Evolutionary conservation across 2,329 filamentous ascomycete genomes (phyloP).

Genomic region (Fusarium haematococcum): DNA sequence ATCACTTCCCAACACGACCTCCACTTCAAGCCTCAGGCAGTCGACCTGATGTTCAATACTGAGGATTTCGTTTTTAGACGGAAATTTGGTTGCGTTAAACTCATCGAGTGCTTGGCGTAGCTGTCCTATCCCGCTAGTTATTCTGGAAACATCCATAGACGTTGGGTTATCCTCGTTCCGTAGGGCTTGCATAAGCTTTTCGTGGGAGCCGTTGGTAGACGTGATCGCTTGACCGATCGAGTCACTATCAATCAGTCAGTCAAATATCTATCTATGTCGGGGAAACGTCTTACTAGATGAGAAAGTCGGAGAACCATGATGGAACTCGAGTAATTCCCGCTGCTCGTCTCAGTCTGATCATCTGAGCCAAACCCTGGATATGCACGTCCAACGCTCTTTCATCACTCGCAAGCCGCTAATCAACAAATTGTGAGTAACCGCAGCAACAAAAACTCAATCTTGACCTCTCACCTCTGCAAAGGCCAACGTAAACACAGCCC

Average conservation of each 20-base stretch:
- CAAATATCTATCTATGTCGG: not conserved
- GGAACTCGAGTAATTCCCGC: slow-evolving; percentile 5
- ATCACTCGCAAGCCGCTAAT: slow-evolving; percentile 31
- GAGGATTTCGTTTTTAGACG: not conserved
- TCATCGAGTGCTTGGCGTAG: slow-evolving; percentile 1
- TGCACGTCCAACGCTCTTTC: slow-evolving; percentile 18
- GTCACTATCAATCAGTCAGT: slow-evolving; percentile 3
- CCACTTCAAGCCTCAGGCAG: slow-evolving; percentile 13
- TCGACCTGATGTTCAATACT: slow-evolving; percentile 11
- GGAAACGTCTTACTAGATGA: slow-evolving; percentile 10
- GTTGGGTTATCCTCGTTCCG: slow-evolving; percentile 1
- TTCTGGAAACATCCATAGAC: not conserved
- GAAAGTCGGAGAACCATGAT: slow-evolving; percentile 24
- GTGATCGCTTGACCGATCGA: slow-evolving; percentile 24
- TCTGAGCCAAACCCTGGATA: slow-evolving; percentile 25
- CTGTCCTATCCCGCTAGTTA: not conserved
- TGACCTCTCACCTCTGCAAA: slow-evolving; percentile 20
- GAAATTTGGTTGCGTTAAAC: not conserved
- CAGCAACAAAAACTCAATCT: rapidly evolving
- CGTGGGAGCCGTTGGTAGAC: not conserved
- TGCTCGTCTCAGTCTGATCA: slow-evolving; percentile 19
- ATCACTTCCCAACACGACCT: slow-evolving; percentile 7
- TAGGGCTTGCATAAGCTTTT: slow-evolving; percentile 29
- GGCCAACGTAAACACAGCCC: slow-evolving; percentile 36
- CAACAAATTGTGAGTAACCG: not conserved